Evolutionary conservation across 1,284 basidiomycete species (phyloP), one percentile per base, ranked within the genome.

Genomic region (Rhodofomes roseus): DNA sequence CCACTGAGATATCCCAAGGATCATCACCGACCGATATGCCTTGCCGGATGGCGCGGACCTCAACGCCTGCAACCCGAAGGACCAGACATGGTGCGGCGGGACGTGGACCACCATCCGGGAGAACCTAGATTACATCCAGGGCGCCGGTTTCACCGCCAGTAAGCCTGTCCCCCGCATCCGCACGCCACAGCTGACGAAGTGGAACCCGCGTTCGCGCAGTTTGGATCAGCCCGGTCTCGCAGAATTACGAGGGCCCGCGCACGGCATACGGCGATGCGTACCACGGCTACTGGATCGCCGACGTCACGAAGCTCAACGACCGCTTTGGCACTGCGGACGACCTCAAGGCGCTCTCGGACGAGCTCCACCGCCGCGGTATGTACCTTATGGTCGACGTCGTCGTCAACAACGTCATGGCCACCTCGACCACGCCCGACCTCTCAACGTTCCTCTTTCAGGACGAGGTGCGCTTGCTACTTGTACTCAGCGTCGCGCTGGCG

Each of bases 381-480:
- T 87, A 84, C 68, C 75, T 92, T 63, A 92, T 93, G 91, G 84
- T 92, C 57, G 90, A 92, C 69, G 76, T 92, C 43, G 90, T 90
- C 23, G 83, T 91, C 37, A 92, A 93, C 74, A 85, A 90, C 70
- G 81, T 91, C 40, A 90, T 90, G 74, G 74, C 86, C 1, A 80
- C 81, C 11, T 79, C 82, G 7, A 77, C 74, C 18, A 77, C 74
- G 6, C 83, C 85, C 14, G 83, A 86, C 65, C 78, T 82, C 57
- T 86, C 86, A 16, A 72, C 73, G 2, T 89, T 83, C 71, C 78
- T 85, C 72, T 88, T 89, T 79, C 86, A 85, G 66, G 76, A 86
- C 44, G 59, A 76, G 67, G 84, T 83, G 34, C 20, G 65, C 60
- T n/a, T n/a, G 53, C 31, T 39, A 57, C 56, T 54, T 36, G 51